Percentiles rank a stretch among this genome's conserved stretches.
phyloP scores from a whole-genome alignment of 768 basidiomycete species.

The Panellus pusillus region DNA sequence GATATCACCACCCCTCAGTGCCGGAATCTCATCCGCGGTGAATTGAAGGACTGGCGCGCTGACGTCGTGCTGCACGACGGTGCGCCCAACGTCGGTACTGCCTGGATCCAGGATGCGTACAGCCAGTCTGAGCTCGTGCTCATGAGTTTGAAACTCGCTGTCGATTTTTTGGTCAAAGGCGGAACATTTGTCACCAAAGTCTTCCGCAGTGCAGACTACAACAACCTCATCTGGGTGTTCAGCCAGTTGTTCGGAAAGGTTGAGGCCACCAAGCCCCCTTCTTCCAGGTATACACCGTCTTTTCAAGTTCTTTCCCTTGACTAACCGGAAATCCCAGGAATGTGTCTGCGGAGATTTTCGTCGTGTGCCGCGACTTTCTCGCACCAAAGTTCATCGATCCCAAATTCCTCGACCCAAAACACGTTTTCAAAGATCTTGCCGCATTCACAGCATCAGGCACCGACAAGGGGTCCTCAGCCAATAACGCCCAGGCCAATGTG shows the following conservation, averaged over 20 bases:
- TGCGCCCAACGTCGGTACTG: constrained; percentile 98
- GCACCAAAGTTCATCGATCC: constrained; percentile 96
- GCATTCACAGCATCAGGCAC: constrained; percentile 42
- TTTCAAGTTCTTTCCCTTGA: background rate
- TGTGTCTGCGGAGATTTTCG: constrained; percentile 99
- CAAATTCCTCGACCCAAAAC: constrained; percentile 95
- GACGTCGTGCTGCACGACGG: constrained; percentile 98
- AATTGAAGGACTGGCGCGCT: constrained; percentile 98
- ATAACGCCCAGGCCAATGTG: constrained; percentile 82
- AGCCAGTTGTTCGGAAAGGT: constrained; percentile 94
- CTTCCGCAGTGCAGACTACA: constrained; percentile 97
- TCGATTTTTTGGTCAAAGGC: constrained; percentile 90
- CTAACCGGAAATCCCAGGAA: constrained; percentile 54
- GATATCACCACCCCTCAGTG: constrained; percentile 95
- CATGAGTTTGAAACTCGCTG: constrained; percentile 92
- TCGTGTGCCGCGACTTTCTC: constrained; percentile 92
- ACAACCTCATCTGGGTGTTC: constrained; percentile 98
- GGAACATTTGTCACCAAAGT: constrained; percentile 98
- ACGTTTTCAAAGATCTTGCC: constrained; percentile 93
- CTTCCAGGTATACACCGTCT: constrained; percentile 67
- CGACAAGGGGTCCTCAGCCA: constrained; percentile 55
- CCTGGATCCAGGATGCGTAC: constrained; percentile 99
- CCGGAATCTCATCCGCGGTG: constrained; percentile 78
- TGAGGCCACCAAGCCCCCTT: constrained; percentile 98
- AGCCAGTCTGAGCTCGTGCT: constrained; percentile 95